Evolutionary conservation across 1,284 basidiomycete species (phyloP).

Genomic region (Trametes hirsuta): DNA sequence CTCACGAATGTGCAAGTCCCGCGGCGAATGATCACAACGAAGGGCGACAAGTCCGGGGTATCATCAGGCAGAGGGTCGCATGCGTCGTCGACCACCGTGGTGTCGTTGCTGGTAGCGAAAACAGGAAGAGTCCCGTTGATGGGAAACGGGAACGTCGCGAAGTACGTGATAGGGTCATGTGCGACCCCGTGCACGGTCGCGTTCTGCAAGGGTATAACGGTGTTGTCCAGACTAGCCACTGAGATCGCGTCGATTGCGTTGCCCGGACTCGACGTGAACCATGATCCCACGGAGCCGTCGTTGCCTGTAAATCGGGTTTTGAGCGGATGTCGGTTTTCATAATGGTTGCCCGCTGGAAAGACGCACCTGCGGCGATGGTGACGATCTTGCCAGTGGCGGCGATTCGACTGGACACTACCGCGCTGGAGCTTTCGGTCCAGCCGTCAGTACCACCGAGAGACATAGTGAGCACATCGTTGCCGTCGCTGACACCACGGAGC

Average conservation of each 20-base stretch:
- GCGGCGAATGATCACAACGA: conserved; percentile 52
- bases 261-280: conserved; percentile 52
- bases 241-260: conserved; percentile 54
- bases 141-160: conserved; percentile 41
- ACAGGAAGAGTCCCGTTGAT: conserved; percentile 42
- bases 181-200: conserved; percentile 43
- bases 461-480: conserved; percentile 63
- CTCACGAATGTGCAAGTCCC: conserved; percentile 54
- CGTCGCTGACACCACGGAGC: conserved; percentile 49
- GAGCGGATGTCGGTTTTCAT: neutral
- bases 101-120: conserved; percentile 47
- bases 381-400: conserved; percentile 54
- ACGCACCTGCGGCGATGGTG: conserved; percentile 50
- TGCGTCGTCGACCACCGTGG: conserved; percentile 51
- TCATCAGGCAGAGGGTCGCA: conserved; percentile 54
- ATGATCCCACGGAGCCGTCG: conserved; percentile 47
- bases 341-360: neutral
- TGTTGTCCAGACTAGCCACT: conserved; percentile 53
- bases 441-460: conserved; percentile 64
- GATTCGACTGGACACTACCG: conserved; percentile 60
- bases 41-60: conserved; percentile 54
- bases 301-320: conserved; percentile 26
- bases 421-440: conserved; percentile 56
- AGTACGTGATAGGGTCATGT: conserved; percentile 48
- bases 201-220: conserved; percentile 43